Evolutionary conservation across 257 asterid genomes (phyloP).

Genomic region (Solanum etuberosum): DNA sequence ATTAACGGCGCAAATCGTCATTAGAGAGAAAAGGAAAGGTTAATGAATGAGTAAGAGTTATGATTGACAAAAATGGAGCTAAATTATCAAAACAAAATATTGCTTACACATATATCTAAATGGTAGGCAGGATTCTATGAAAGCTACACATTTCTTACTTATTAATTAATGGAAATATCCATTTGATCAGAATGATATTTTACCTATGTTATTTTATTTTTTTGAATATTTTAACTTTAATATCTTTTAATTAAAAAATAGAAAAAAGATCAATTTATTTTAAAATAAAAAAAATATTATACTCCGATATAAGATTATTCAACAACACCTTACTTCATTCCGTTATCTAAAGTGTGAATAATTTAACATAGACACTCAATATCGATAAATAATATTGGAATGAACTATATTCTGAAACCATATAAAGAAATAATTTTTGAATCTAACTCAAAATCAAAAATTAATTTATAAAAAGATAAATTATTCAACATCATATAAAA

Average conservation of each 20-base stretch:
- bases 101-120: not conserved
- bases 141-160: not conserved
- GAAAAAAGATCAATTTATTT: too few relatives aligned
- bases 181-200: too few relatives aligned
- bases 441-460: not conserved
- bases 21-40: not conserved
- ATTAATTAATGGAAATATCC: too few relatives aligned
- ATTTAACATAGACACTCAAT: not conserved
- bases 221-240: too few relatives aligned
- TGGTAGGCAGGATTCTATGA: not conserved
- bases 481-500: too few relatives aligned
- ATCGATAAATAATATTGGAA: not conserved
- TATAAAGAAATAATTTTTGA: not conserved
- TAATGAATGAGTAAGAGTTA: not conserved
- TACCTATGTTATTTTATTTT: too few relatives aligned
- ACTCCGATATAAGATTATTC: too few relatives aligned
- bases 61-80: not conserved
- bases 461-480: not conserved
- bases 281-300: too few relatives aligned
- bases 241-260: too few relatives aligned
- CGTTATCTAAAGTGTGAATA: not conserved
- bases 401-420: too few relatives aligned
- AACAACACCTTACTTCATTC: too few relatives aligned
- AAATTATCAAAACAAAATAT: not conserved
- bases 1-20: not conserved